Conservation (phyloP, 495 filamentous ascomycete genomes). For the Tuber melanosporum region DNA sequence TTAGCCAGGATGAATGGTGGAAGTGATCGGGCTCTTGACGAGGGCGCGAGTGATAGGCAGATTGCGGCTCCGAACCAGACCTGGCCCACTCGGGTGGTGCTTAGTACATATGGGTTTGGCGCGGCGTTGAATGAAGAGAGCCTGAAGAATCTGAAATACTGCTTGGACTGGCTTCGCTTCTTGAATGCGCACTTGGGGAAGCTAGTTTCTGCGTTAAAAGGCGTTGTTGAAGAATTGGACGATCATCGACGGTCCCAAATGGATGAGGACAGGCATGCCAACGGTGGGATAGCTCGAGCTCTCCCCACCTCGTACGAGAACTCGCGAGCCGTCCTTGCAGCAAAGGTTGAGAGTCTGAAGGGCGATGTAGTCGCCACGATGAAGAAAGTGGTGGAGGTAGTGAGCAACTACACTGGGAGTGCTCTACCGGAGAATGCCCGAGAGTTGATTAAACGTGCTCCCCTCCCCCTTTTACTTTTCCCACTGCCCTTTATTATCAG, state of each 20-base stretch:
- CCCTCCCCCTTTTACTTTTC: neutral
- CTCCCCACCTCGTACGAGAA: constrained; percentile 30
- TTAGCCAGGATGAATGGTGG: neutral
- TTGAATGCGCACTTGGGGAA: constrained; percentile 68
- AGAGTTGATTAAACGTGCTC: constrained; percentile 58
- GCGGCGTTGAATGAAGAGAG: constrained; percentile 84
- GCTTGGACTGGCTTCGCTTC: constrained; percentile 65
- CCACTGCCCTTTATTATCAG: neutral
- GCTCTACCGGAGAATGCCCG: constrained; percentile 78
- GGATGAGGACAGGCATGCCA: neutral
- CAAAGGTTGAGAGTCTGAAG: constrained; percentile 55
- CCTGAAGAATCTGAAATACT: constrained; percentile 67
- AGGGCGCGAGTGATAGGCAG: constrained; percentile 26
- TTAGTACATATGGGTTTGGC: constrained; percentile 75
- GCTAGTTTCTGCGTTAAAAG: constrained; percentile 61
- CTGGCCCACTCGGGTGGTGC: constrained; percentile 73
- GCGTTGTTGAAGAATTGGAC: constrained; percentile 71
- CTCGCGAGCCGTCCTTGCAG: constrained; percentile 42
- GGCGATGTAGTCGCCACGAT: constrained; percentile 69
- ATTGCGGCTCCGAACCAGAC: constrained; percentile 36
- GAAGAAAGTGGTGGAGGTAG: constrained; percentile 65
- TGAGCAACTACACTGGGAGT: constrained; percentile 76
- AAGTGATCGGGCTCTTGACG: constrained; percentile 2
- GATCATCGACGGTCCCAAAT: constrained; percentile 34
- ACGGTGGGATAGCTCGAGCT: constrained; percentile 14